Percentiles rank a stretch among this genome's conserved stretches.
Evolutionary conservation across 2,329 filamentous ascomycete species (phyloP).

Genomic region (Colletotrichum brevisporum): DNA sequence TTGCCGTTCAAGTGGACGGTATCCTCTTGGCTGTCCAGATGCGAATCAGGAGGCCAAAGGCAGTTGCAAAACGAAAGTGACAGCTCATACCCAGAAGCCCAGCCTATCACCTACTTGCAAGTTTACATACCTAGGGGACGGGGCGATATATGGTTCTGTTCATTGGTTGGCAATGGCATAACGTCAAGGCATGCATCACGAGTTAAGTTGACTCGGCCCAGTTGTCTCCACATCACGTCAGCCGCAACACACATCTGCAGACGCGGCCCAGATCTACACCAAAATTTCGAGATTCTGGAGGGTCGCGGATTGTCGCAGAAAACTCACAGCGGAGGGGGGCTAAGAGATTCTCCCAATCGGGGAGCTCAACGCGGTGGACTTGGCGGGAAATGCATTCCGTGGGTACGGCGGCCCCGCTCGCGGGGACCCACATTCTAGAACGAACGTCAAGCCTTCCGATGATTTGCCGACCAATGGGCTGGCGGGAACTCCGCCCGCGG

Average conservation of each 20-base stretch:
- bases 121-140: too few species aligned
- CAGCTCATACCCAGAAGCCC: too few species aligned
- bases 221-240: neutral
- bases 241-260: too few species aligned
- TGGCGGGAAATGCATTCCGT: slow-evolving; percentile 16
- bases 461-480: slow-evolving; percentile 11
- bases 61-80: too few species aligned
- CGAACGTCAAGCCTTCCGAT: neutral
- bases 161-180: too few species aligned
- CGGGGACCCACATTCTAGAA: neutral
- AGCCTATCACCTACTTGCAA: too few species aligned
- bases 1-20: too few species aligned
- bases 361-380: neutral
- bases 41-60: too few species aligned
- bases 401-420: neutral
- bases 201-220: neutral
- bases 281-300: neutral
- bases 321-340: slow-evolving; percentile 4
- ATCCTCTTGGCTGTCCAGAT: too few species aligned
- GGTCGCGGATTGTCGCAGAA: slow-evolving; percentile 1
- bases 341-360: slow-evolving; percentile 16
- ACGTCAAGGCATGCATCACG: too few species aligned
- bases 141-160: too few species aligned
- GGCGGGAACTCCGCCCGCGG: neutral
- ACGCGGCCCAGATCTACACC: too few species aligned